Evolutionary conservation across 2,329 filamentous ascomycete species (phyloP), one percentile per base, ranked within the genome.

Genomic region (Plenodomus biglobosus): DNA sequence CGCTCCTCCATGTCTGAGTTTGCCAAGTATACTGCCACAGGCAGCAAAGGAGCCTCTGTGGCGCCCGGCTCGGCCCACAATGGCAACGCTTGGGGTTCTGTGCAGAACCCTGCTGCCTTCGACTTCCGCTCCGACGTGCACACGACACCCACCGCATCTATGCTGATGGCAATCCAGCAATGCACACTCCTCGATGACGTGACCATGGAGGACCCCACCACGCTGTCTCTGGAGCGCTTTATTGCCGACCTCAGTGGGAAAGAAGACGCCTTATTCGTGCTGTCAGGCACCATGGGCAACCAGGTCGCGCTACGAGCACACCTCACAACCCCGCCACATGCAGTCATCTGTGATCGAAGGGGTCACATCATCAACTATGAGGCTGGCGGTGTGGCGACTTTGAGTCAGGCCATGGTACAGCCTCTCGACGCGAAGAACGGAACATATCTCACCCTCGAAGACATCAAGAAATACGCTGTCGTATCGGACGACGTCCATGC

Each of bases 211-310:
- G 91, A 96, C 63, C 77, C 82, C 1, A 90, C 87, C 0, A 96
- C 92, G 1, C 84, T 81, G 42, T 79, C 82, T 19, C 83, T 97
- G 35, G 88, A 96, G 70, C 74, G 79, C 38, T 85, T 88, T 68
- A 80, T 95, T 38, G 89, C 90, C 16, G 68, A 80, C 24, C 79
- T 95, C 3, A 83, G 89, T 1, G 84, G 84, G 58, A 91, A 95
- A 61, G 86, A 91, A 62, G 84, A 84, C 7, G 87, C 83, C 0
- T 78, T 96, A 3, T 85, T 96, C 44, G 89, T 96, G 46, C 79
- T 95, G 50, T 94, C 89, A 0, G 92, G 92, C 3, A 96, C 92
- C 3, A 96, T 96, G 91, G 91, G 90, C 35, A 96, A 96, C 73
- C 91, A 96, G 70, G 78, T 96, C 16, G 86, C 87, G 0, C 79